Base-by-base conservation (phyloP, 495 filamentous ascomycete species). In the Penicillium lividum region DNA sequence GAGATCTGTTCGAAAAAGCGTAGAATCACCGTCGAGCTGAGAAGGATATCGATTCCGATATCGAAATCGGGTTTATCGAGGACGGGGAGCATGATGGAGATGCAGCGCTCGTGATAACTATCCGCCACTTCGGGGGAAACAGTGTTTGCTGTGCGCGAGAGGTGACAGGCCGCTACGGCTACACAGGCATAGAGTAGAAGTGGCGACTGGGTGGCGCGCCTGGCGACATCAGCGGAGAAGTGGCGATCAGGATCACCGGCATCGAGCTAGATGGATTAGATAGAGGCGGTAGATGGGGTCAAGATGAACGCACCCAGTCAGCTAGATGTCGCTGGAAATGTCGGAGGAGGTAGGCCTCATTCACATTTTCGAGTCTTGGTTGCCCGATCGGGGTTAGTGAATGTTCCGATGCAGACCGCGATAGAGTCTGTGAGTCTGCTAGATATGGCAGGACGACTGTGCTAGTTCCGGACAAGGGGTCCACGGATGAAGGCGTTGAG, bases 1-100 rank as follows among this genome's bases (percentile, higher is more conserved):
- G 75, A 76, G 30, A 78, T 68, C 54, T 76, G 73, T 51, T 78
- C 75, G 38, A 76, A 75, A 46, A 76, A 75, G 18, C 75, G 75
- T 7, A 78, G 67, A 16, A 78, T 73, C 2, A 76, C 73, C 3
- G 75, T 76, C 0, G 73, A 75, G 5, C 71, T 68, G 13, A 77
- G 72, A 13, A 78, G 68, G 28, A 75, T 70, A n/a, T 78, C 75
- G 33, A 76, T 70, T 22, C 66, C 66, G 48, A 74, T 75, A 3
- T 68, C 58, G 46, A 66, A 74, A 27, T 74, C 65, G 8, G 63
- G 61, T 42, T 72, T 72, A 45, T 74, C 75, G 7, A 78, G 62
- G 0, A 70, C 68, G 0, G 75, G 72, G 3, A 76, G 62, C 58
- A 78, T 71, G 11, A 78, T 76, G 18, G 66, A 71, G 45, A 78